phyloP scores from a whole-genome alignment of 192 early-diverging fungal species.

The Gaertneriomyces sp. region DNA sequence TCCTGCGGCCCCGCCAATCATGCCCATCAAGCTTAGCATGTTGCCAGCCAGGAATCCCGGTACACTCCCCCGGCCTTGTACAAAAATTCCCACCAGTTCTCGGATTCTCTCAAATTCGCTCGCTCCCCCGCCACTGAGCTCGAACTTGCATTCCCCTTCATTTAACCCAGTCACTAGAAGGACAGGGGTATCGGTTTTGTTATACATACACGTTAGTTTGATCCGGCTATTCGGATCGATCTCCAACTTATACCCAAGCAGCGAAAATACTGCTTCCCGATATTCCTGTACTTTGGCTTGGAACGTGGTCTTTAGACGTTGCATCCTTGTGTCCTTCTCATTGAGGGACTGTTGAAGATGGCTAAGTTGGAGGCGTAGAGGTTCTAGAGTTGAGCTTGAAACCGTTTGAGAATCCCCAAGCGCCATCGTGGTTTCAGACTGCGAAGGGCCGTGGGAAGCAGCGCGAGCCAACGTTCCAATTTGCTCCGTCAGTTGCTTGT shows the following conservation, averaged over 20 bases:
- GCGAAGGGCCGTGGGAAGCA: slow-evolving; percentile 1
- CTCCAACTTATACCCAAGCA: slow-evolving; percentile 59
- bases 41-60: slow-evolving; percentile 78
- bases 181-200: slow-evolving; percentile 50
- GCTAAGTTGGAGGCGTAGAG: slow-evolving; percentile 54
- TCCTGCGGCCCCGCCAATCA: background rate
- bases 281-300: slow-evolving; percentile 66
- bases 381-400: background rate
- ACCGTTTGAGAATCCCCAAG: background rate
- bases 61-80: slow-evolving; percentile 67
- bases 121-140: slow-evolving; percentile 66
- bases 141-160: slow-evolving; percentile 62
- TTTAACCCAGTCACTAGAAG: slow-evolving; percentile 70
- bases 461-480: slow-evolving; percentile 17
- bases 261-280: slow-evolving; percentile 64
- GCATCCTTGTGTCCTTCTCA: slow-evolving; percentile 63
- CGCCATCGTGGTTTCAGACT: background rate
- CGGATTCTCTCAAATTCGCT: slow-evolving; percentile 50
- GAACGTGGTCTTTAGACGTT: slow-evolving; percentile 67
- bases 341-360: slow-evolving; percentile 51
- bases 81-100: slow-evolving; percentile 50
- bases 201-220: slow-evolving; percentile 70
- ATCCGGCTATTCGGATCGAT: slow-evolving; percentile 61
- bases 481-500: slow-evolving; percentile 51
- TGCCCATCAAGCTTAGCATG: slow-evolving; percentile 56